phyloP scores from a whole-genome alignment of 352 stramenopile genomes.

The Phytophthora agathidicida region DNA sequence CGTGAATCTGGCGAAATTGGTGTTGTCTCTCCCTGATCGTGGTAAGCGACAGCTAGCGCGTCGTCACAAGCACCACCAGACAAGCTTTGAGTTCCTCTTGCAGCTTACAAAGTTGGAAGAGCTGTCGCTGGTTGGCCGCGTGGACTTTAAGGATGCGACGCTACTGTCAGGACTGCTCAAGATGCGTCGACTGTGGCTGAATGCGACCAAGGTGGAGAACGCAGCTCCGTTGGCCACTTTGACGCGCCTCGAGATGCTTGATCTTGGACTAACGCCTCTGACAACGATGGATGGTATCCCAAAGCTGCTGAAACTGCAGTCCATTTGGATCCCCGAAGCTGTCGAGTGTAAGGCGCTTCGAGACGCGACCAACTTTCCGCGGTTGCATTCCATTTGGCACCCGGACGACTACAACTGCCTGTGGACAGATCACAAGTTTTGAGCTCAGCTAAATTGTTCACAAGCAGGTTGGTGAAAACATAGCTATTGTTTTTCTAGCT shows the following conservation, averaged over 20 bases:
- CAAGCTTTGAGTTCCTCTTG: slow-evolving; percentile 52
- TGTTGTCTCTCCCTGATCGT: slow-evolving; percentile 50
- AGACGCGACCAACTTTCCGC: slow-evolving; percentile 44
- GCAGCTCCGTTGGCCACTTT: slow-evolving; percentile 35
- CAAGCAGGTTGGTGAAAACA: not conserved
- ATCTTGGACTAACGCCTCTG: slow-evolving; percentile 59
- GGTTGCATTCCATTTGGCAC: slow-evolving; percentile 62
- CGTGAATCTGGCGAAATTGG: slow-evolving; percentile 54
- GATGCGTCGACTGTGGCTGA: slow-evolving; percentile 52
- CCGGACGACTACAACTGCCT: slow-evolving; percentile 71
- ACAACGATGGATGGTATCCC: slow-evolving; percentile 41
- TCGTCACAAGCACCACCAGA: slow-evolving; percentile 44
- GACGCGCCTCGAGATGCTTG: slow-evolving; percentile 46
- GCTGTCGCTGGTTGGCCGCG: slow-evolving; percentile 55
- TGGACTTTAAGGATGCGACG: slow-evolving; percentile 62
- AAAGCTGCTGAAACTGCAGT: slow-evolving; percentile 42
- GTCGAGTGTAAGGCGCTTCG: slow-evolving; percentile 51
- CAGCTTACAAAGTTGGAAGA: slow-evolving; percentile 45
- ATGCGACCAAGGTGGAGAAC: slow-evolving; percentile 59
- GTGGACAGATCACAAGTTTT: slow-evolving; percentile 63
- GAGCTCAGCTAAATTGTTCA: slow-evolving; percentile 6
- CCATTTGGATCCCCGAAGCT: slow-evolving; percentile 55
- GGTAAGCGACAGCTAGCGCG: slow-evolving; percentile 48
- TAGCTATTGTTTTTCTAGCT: not conserved
- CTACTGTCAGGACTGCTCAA: slow-evolving; percentile 43